These are phyloP conservation scores for Naganishia cerealis DNA, from an alignment of 1,284 basidiomycete genomes.

Conservation along the genomic window DNA sequence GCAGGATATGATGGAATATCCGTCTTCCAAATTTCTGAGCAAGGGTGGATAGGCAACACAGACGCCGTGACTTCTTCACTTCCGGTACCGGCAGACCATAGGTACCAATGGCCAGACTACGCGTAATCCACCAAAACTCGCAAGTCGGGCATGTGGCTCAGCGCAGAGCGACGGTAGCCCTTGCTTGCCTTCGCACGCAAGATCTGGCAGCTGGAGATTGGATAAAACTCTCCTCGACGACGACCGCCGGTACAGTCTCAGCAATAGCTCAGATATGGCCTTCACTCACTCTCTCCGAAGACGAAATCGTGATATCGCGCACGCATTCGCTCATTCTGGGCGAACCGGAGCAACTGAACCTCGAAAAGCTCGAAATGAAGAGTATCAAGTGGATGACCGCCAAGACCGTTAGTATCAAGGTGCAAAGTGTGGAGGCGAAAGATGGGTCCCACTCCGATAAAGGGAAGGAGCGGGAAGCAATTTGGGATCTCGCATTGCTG, in stretches of 20 bases:
- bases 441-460: slow-evolving; percentile 23
- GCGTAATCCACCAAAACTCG: neutral
- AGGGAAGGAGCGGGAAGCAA: slow-evolving; percentile 45
- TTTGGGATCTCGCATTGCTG: slow-evolving; percentile 54
- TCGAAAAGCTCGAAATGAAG: slow-evolving; percentile 9
- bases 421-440: neutral
- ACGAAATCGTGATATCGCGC: slow-evolving; percentile 26
- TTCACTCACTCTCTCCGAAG: neutral
- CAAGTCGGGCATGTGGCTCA: slow-evolving; percentile 20
- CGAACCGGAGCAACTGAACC: slow-evolving; percentile 15
- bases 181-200: slow-evolving; percentile 43
- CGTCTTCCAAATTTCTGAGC: neutral
- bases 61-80: neutral
- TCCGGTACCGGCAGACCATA: neutral
- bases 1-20: neutral
- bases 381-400: slow-evolving; percentile 39
- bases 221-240: slow-evolving; percentile 36
- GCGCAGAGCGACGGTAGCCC: slow-evolving; percentile 46
- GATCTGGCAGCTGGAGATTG: slow-evolving; percentile 52
- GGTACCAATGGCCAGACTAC: neutral
- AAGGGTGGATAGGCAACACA: neutral
- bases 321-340: slow-evolving; percentile 8
- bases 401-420: slow-evolving; percentile 38
- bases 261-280: slow-evolving; percentile 6
- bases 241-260: slow-evolving; percentile 3